Evolutionary conservation across 768 basidiomycete species (phyloP).

Genomic region (Chalciporus chontae): DNA sequence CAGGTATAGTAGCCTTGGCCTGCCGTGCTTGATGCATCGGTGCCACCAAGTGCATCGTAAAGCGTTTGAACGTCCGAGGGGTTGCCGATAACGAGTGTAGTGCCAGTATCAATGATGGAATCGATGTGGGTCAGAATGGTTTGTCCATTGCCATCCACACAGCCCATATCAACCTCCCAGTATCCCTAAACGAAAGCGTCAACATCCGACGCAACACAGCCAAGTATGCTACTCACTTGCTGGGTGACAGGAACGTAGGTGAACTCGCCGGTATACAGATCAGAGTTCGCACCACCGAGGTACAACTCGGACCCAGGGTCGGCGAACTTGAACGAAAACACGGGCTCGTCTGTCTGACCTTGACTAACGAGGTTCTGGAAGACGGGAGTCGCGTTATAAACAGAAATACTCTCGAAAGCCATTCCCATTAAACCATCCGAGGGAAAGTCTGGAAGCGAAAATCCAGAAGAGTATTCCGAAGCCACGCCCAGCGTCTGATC

Average conservation of each 20-base stretch:
- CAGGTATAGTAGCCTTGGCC: constrained; percentile 31
- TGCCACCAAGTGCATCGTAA: constrained; percentile 2
- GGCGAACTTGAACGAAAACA: constrained; percentile 26
- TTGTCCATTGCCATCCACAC: not conserved
- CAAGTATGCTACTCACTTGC: constrained; percentile 10
- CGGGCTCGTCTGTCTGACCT: constrained; percentile 12
- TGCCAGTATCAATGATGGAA: constrained; percentile 21
- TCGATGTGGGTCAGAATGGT: constrained; percentile 4
- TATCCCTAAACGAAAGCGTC: constrained; percentile 4
- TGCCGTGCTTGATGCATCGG: constrained; percentile 7
- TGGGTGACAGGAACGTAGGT: constrained; percentile 29
- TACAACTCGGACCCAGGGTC: constrained; percentile 32
- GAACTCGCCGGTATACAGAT: constrained; percentile 36
- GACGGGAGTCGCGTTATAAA: constrained; percentile 21
- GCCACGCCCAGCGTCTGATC: constrained; percentile 13
- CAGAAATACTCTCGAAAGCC: constrained; percentile 28
- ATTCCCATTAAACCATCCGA: constrained; percentile 26
- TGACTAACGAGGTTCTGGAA: constrained; percentile 27
- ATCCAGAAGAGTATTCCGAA: not conserved
- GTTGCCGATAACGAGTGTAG: constrained; percentile 6
- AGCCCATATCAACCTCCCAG: constrained; percentile 14
- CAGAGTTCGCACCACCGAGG: constrained; percentile 39
- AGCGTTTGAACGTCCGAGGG: not conserved
- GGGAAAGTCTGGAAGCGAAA: not conserved
- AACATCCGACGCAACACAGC: not conserved